phyloP scores from a whole-genome alignment of 2,329 filamentous ascomycete genomes.

The Aureobasidium sp. region DNA sequence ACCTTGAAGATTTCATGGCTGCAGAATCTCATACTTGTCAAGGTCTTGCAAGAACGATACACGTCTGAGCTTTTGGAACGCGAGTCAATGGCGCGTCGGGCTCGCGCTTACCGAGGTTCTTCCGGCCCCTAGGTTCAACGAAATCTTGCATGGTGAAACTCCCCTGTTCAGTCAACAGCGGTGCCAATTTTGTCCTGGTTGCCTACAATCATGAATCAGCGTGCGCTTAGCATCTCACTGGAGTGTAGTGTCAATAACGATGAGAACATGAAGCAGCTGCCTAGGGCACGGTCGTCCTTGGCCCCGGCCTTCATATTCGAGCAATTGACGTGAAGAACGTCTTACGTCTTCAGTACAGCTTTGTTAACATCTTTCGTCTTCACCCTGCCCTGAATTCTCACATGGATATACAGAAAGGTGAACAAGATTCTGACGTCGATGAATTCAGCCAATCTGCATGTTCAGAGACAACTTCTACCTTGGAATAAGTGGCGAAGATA shows the following conservation, averaged over 20 bases:
- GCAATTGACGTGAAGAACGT: not conserved
- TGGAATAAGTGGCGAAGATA: not conserved
- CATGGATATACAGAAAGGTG: not conserved
- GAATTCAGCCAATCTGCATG: not conserved
- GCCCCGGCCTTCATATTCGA: not conserved
- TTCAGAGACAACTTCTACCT: not conserved
- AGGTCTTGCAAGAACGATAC: no score
- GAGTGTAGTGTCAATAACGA: no score
- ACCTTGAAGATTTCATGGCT: not conserved
- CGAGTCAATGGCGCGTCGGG: not conserved
- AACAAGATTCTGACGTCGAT: not conserved
- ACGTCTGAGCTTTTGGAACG: not conserved
- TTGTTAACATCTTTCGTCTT: not conserved
- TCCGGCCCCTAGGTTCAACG: not conserved
- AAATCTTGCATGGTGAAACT: not conserved
- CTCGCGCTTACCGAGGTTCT: not conserved
- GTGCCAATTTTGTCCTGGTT: not conserved
- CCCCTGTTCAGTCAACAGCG: no score
- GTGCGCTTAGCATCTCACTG: not conserved
- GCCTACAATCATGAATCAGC: not conserved
- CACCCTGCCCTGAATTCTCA: not conserved
- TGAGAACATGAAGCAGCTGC: not conserved
- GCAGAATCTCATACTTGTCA: no score
- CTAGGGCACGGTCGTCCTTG: not conserved
- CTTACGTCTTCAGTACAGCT: not conserved